A percentile compares a stretch with the other conserved stretches of the same genome.
phyloP scores from a whole-genome alignment of 2,329 filamentous ascomycete genomes.

The Penicillium occitanis region DNA sequence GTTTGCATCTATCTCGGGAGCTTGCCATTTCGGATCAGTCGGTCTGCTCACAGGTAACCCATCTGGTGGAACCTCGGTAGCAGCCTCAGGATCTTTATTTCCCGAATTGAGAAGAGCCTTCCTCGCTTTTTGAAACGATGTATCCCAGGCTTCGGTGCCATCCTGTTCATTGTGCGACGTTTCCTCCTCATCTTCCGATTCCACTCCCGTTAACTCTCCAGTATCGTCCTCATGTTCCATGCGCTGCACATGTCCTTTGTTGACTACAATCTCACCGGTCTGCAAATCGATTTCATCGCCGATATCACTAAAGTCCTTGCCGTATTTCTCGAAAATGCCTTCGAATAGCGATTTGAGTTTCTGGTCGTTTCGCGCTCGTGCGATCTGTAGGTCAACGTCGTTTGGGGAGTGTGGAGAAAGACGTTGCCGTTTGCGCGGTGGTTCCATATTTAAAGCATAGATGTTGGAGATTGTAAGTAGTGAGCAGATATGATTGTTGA shows the following conservation, averaged over 20 bases:
- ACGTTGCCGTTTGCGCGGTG: slow-evolving; percentile 58
- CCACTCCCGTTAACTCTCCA: slow-evolving; percentile 32
- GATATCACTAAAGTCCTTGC: slow-evolving; percentile 74
- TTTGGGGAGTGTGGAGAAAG: slow-evolving; percentile 37
- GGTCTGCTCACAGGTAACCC: slow-evolving; percentile 15
- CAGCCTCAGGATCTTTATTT: neutral
- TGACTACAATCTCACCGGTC: slow-evolving; percentile 78
- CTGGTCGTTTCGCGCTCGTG: slow-evolving; percentile 65
- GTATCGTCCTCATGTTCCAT: slow-evolving; percentile 60
- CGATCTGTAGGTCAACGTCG: slow-evolving; percentile 59
- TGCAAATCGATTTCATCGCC: slow-evolving; percentile 87
- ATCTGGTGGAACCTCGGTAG: neutral
- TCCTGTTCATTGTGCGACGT: slow-evolving; percentile 4
- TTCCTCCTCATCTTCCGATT: slow-evolving; percentile 12
- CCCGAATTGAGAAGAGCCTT: neutral
- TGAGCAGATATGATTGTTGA: neutral
- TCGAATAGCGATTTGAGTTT: slow-evolving; percentile 83
- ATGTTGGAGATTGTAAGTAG: neutral
- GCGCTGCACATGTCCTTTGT: slow-evolving; percentile 79
- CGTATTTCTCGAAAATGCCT: slow-evolving; percentile 85
- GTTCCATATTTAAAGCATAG: slow-evolving; percentile 30
- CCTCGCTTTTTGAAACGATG: neutral
- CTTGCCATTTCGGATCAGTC: slow-evolving; percentile 33
- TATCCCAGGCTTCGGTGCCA: slow-evolving; percentile 17
- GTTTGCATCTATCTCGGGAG: slow-evolving; percentile 31